Base-by-base conservation (phyloP, 441 rosid species). In the Kokia cookei region DNA sequence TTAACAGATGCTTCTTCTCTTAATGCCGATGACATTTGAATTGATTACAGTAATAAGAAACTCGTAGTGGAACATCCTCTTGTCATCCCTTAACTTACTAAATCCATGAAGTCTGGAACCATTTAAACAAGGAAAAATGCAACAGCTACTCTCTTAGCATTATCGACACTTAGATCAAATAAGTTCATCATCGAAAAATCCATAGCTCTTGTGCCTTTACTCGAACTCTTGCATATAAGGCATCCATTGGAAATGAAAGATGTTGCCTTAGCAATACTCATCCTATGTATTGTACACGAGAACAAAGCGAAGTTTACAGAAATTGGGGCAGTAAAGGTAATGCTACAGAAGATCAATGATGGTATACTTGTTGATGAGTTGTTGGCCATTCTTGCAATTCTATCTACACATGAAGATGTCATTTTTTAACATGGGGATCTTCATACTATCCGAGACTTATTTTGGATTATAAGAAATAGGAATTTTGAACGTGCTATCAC, bases 71-170 rank as follows among this genome's bases (percentile, higher is more conserved):
- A 86, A 47, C 77, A 78, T 54, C 76, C 84, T 13, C 15, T 62
- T 6, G 85, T 77, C 55, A 80, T 88, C 65, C 83, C 86, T 50
- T 37, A 78, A 27, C 84, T 88, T 24, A 62, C 77, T 15, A 81
- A 82, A 51, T 79, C 81, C 12, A 27, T 88, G 61, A 75, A 29
- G 64, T 75, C 79, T 7, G 88, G 88, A 71, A 80, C 84, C 50
- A 29, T 71, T 53, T 72, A 76, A 63, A 81, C 90, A 7, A 78
- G 81, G 55, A 84, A 82, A 76, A 88, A 86, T 67, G 76, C 87
- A 42, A 89, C 89, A 22, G 86, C 85, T 4, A 78, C 90, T 59
- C 78, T 88, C 9, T 73, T 68, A 13, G 64, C 90, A 14, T 82
- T 88, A 14, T 79, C 86, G 22, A 50, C 75, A 64, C 50, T 78